phyloP scores from a whole-genome alignment of 2,329 filamentous ascomycete species.

The Venturia oleaginea region DNA sequence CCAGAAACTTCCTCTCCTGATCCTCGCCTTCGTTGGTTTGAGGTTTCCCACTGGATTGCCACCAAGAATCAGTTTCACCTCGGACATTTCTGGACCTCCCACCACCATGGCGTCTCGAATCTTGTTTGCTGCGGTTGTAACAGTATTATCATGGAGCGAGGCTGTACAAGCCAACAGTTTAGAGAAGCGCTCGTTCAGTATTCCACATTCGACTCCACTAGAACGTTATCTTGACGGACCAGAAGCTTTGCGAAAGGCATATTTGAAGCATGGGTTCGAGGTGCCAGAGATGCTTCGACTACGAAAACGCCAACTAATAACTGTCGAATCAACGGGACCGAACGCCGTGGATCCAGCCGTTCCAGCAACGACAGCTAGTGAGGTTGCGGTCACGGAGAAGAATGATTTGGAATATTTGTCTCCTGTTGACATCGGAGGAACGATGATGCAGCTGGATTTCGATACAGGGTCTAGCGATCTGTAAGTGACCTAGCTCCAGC shows the following conservation, averaged over 20 bases:
- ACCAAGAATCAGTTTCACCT: not conserved
- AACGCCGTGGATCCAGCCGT: not conserved
- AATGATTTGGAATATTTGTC: slow-evolving; percentile 63
- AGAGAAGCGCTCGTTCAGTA: slow-evolving; percentile 12
- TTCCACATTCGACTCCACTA: not conserved
- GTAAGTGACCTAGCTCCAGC: slow-evolving; percentile 22
- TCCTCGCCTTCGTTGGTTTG: slow-evolving; percentile 3
- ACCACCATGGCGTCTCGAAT: not conserved
- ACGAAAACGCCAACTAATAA: slow-evolving; percentile 3
- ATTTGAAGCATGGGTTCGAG: slow-evolving; percentile 12
- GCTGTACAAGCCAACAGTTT: slow-evolving; percentile 15
- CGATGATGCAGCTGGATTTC: slow-evolving; percentile 60
- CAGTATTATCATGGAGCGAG: slow-evolving; percentile 30
- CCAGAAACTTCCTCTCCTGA: slow-evolving; percentile 2
- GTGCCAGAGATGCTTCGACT: slow-evolving; percentile 3
- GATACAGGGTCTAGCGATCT: slow-evolving; percentile 67
- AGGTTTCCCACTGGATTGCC: not conserved
- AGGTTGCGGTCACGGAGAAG: slow-evolving; percentile 54
- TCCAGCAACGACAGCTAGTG: slow-evolving; percentile 39
- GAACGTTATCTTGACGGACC: not conserved
- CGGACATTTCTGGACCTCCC: not conserved
- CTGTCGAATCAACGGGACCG: not conserved
- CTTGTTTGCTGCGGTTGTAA: not conserved
- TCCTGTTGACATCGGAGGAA: slow-evolving; percentile 59
- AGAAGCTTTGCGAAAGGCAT: slow-evolving; percentile 8